A percentile compares a stretch with the other conserved stretches of the same genome.
phyloP scores from a whole-genome alignment of 2,329 filamentous ascomycete genomes.

The Paracoccidioides lutzii region DNA sequence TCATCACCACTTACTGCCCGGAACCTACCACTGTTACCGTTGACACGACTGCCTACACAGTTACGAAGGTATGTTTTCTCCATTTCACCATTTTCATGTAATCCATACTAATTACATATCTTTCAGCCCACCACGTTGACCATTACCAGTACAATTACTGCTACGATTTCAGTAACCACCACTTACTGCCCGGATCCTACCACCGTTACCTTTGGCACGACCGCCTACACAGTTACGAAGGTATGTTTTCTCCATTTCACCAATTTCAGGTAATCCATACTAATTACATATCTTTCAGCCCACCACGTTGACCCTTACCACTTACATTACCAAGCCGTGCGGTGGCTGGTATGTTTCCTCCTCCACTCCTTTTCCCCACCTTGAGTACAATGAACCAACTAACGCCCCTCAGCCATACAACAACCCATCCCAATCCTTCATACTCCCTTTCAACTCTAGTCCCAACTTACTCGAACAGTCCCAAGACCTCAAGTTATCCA shows the following conservation, averaged over 20 bases:
- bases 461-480: too few relatives aligned
- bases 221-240: slow-evolving; percentile 57
- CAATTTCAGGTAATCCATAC: not conserved
- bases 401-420: too few relatives aligned
- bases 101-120: not conserved
- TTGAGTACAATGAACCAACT: too few relatives aligned
- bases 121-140: slow-evolving; percentile 52
- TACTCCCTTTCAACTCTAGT: too few relatives aligned
- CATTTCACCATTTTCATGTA: not conserved
- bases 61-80: slow-evolving; percentile 44
- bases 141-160: slow-evolving; percentile 57
- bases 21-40: slow-evolving; percentile 50
- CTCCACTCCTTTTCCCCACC: too few relatives aligned
- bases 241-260: slow-evolving; percentile 16
- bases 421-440: too few relatives aligned
- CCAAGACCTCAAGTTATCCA: too few relatives aligned
- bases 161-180: slow-evolving; percentile 45
- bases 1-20: slow-evolving; percentile 62
- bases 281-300: slow-evolving; percentile 28
- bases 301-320: slow-evolving; percentile 57
- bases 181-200: slow-evolving; percentile 62
- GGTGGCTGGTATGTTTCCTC: too few relatives aligned
- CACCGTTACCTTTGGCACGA: slow-evolving; percentile 47
- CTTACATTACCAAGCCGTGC: slow-evolving; percentile 45
- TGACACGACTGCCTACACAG: slow-evolving; percentile 54